These are phyloP conservation scores for Acrocalymma vagum DNA, from an alignment of 2,329 filamentous ascomycete genomes.

Conservation along the genomic window DNA sequence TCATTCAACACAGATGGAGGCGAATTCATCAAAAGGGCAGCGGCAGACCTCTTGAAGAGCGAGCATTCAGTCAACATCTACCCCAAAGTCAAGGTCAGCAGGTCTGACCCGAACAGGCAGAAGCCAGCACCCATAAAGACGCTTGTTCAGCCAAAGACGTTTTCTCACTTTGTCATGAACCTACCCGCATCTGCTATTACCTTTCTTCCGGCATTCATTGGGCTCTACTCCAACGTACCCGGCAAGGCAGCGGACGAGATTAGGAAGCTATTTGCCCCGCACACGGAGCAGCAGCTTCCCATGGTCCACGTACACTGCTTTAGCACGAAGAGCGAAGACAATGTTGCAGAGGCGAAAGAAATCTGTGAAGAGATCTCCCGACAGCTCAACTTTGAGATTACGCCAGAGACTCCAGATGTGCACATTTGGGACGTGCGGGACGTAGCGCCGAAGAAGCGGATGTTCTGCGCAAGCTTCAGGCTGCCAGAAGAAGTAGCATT, in stretches of 20 bases:
- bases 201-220: constrained; percentile 80
- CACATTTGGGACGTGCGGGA: constrained; percentile 75
- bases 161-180: constrained; percentile 98
- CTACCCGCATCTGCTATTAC: constrained; percentile 88
- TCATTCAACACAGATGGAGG: constrained; percentile 85
- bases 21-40: constrained; percentile 77
- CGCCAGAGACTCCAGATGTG: constrained; percentile 64
- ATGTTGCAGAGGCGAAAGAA: constrained; percentile 65
- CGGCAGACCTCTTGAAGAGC: constrained; percentile 63
- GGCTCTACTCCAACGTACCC: constrained; percentile 74
- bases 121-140: constrained; percentile 46
- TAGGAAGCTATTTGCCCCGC: constrained; percentile 39
- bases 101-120: constrained; percentile 26
- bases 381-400: constrained; percentile 68
- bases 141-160: constrained; percentile 70
- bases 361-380: constrained; percentile 73
- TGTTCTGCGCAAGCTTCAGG: constrained; percentile 95
- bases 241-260: constrained; percentile 29
- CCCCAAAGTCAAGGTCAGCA: constrained; percentile 42
- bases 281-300: constrained; percentile 70
- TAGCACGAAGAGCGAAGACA: constrained; percentile 80
- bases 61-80: constrained; percentile 60
- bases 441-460: constrained; percentile 91
- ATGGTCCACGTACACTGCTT: constrained; percentile 97
- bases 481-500: constrained; percentile 86